These are phyloP conservation scores for Colletotrichum euphorbiae DNA, from an alignment of 2,329 filamentous ascomycete species.

Conservation along the genomic window DNA sequence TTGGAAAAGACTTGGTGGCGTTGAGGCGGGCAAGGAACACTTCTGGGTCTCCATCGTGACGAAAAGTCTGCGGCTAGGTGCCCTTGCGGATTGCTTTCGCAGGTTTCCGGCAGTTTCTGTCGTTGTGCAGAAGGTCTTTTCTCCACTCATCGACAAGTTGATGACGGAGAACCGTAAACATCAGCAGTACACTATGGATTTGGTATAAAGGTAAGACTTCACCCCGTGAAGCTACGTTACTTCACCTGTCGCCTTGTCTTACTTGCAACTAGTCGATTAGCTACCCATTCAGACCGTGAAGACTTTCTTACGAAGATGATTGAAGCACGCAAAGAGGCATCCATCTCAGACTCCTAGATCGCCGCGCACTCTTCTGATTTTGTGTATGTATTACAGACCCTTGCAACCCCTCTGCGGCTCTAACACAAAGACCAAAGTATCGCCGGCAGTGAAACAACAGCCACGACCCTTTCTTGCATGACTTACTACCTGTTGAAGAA, in stretches of 20 bases:
- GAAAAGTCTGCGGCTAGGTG: conserved; percentile 11
- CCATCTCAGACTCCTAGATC: conserved; percentile 45
- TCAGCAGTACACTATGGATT: conserved; percentile 10
- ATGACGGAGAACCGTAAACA: conserved; percentile 6
- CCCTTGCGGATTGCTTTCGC: conserved; percentile 16
- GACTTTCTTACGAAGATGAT: conserved; percentile 24
- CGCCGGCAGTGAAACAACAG: conserved; percentile 18
- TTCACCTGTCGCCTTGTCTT: neutral
- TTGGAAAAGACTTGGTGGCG: conserved; percentile 46
- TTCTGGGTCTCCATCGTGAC: conserved; percentile 10
- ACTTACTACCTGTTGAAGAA: conserved; percentile 8
- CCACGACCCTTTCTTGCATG: conserved; percentile 11
- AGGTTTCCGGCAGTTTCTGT: conserved; percentile 1
- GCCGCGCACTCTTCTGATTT: conserved; percentile 45
- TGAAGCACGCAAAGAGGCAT: neutral
- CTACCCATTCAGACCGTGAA: neutral
- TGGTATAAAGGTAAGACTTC: conserved; percentile 7
- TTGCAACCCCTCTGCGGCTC: neutral
- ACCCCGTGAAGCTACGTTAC: neutral
- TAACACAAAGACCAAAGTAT: neutral
- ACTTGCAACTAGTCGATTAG: neutral
- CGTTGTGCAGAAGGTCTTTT: neutral
- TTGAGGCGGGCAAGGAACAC: conserved; percentile 22
- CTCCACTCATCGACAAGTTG: neutral
- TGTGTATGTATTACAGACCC: conserved; percentile 37